Evolutionary conservation across 345 rosid genomes (phyloP).

Genomic region (Lepidium sativum): DNA sequence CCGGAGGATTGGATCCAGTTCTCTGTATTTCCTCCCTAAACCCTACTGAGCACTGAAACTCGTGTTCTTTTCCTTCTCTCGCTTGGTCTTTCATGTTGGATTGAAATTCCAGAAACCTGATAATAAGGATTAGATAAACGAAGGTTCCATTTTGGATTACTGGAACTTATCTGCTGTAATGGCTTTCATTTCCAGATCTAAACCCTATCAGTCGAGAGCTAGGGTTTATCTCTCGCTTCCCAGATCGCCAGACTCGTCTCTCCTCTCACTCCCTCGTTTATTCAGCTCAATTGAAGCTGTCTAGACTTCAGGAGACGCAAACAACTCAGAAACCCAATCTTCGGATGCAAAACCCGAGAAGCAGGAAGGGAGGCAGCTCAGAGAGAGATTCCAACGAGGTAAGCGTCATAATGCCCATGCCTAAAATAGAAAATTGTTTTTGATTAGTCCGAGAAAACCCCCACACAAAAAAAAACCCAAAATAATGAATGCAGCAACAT

Average conservation of each 20-base stretch:
- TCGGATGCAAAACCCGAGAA: constrained; percentile 13
- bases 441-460: too few species aligned
- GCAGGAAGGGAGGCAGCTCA: neutral
- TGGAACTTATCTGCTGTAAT: constrained; percentile 13
- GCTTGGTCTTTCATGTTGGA: neutral
- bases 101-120: neutral
- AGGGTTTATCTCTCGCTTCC: constrained; percentile 26
- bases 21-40: constrained; percentile 16
- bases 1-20: constrained; percentile 10
- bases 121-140: neutral
- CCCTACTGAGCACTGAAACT: constrained; percentile 10
- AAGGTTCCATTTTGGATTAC: neutral
- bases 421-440: too few species aligned
- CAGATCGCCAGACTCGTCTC: constrained; percentile 24
- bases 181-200: constrained; percentile 40
- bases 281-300: constrained; percentile 34
- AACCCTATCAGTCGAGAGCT: constrained; percentile 32
- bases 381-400: constrained; percentile 33
- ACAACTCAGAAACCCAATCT: constrained; percentile 4
- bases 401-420: too few species aligned
- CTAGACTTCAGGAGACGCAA: neutral
- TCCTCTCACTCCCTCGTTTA: constrained; percentile 26
- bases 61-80: neutral
- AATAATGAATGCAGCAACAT: too few species aligned
- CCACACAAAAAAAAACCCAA: too few species aligned